These are phyloP conservation scores for Parasitella parasitica DNA, from an alignment of 371 early-diverging fungal genomes.

Conservation along the genomic window DNA sequence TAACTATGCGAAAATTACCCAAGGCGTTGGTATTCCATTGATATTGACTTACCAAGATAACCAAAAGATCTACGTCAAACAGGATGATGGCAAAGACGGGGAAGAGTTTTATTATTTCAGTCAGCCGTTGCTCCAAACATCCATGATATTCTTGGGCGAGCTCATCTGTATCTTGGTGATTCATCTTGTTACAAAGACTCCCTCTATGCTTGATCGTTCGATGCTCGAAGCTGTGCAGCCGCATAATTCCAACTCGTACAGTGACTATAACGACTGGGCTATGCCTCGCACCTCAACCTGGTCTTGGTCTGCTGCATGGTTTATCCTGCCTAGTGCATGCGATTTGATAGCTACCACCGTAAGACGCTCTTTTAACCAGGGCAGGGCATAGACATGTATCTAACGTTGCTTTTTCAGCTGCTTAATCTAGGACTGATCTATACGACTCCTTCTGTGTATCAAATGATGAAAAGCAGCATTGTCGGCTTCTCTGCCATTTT, in stretches of 20 bases:
- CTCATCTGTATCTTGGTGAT: constrained; percentile 43
- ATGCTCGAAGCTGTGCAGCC: constrained; percentile 39
- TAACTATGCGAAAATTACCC: too few relatives aligned
- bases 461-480: constrained; percentile 49
- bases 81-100: constrained; percentile 2
- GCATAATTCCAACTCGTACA: constrained; percentile 16
- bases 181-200: constrained; percentile 36
- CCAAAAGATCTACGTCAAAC: constrained; percentile 27
- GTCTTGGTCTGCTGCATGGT: constrained; percentile 36
- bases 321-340: constrained; percentile 45
- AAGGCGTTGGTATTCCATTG: constrained; percentile 48
- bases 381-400: neutral
- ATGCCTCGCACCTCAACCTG: constrained; percentile 27
- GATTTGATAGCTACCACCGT: constrained; percentile 48
- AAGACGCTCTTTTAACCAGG: constrained; percentile 8
- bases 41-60: constrained; percentile 45
- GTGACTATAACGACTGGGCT: constrained; percentile 22
- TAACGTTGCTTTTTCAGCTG: constrained; percentile 17
- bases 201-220: constrained; percentile 32
- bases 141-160: constrained; percentile 51
- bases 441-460: constrained; percentile 45
- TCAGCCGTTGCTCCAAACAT: constrained; percentile 45
- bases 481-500: constrained; percentile 49
- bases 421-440: constrained; percentile 47
- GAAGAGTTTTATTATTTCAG: constrained; percentile 20